These are phyloP conservation scores for Chenopodium suecicum DNA, from an alignment of 148 eudicot genomes.

Conservation along the genomic window DNA sequence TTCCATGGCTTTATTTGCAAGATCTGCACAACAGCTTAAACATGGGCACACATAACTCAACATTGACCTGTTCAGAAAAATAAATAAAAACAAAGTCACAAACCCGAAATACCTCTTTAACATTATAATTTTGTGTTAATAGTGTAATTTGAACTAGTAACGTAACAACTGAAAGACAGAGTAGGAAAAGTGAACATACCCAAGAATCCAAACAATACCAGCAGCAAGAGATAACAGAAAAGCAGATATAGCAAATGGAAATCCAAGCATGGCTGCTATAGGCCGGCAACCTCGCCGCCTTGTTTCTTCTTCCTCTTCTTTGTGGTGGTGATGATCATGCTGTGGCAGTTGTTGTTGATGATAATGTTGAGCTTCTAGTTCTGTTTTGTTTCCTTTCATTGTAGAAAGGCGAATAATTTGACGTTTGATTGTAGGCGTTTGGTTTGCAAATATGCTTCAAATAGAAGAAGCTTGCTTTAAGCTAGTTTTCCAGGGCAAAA, in stretches of 20 bases:
- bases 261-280: constrained; percentile 51
- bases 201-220: constrained; percentile 62
- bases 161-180: neutral
- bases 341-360: constrained; percentile 3
- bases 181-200: constrained; percentile 30
- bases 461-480: neutral
- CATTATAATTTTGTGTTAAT: neutral
- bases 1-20: constrained; percentile 54
- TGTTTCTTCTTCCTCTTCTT: constrained; percentile 13
- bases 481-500: neutral
- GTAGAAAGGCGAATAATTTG: neutral
- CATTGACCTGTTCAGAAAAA: constrained; percentile 34
- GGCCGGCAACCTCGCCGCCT: constrained; percentile 44
- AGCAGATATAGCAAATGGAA: constrained; percentile 57
- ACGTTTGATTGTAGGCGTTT: neutral
- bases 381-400: constrained; percentile 20
- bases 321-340: constrained; percentile 1
- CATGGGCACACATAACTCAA: constrained; percentile 67
- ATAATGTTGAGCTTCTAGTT: constrained; percentile 13
- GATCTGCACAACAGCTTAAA: constrained; percentile 53
- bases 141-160: neutral
- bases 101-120: too few species aligned
- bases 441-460: neutral
- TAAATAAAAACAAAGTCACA: neutral
- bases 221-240: constrained; percentile 58